Evolutionary conservation across 106 monocot genomes (phyloP).

Genomic region (Vanilla planifolia): DNA sequence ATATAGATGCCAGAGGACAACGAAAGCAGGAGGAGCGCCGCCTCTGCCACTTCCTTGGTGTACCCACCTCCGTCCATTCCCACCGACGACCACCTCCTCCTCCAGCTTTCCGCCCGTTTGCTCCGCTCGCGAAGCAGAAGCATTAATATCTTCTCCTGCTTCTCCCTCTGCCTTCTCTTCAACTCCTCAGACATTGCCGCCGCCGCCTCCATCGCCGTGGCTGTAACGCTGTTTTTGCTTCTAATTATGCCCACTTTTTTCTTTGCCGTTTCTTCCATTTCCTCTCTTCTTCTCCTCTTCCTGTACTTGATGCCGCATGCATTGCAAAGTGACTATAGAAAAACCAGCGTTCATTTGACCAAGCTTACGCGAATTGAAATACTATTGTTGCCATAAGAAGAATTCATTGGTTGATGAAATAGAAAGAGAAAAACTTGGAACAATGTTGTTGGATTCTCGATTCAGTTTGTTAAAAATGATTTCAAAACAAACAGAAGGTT

Average conservation of each 20-base stretch:
- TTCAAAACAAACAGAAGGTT: too few species aligned
- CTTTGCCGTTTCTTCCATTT: background rate
- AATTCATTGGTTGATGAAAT: too few species aligned
- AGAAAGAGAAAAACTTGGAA: too few species aligned
- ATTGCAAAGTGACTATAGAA: too few species aligned
- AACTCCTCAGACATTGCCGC: background rate
- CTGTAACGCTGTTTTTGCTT: background rate
- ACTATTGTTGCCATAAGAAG: too few species aligned
- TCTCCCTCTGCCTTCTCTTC: conserved; percentile 11
- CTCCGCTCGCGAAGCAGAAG: background rate
- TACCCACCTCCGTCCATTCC: background rate
- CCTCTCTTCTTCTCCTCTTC: background rate
- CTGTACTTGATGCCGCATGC: background rate
- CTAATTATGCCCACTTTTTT: background rate
- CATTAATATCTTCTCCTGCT: conserved; percentile 5
- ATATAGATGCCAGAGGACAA: background rate
- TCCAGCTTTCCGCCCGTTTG: background rate
- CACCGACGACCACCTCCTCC: background rate
- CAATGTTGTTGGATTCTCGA: too few species aligned
- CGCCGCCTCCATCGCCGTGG: background rate
- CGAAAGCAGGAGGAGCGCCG: conserved; percentile 5
- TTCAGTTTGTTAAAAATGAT: too few species aligned
- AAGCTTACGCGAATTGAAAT: too few species aligned
- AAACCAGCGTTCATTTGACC: background rate
- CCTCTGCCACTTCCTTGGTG: background rate